Conservation (phyloP, 805 yeast genomes). For the Monosporozyma yasuniensis region DNA sequence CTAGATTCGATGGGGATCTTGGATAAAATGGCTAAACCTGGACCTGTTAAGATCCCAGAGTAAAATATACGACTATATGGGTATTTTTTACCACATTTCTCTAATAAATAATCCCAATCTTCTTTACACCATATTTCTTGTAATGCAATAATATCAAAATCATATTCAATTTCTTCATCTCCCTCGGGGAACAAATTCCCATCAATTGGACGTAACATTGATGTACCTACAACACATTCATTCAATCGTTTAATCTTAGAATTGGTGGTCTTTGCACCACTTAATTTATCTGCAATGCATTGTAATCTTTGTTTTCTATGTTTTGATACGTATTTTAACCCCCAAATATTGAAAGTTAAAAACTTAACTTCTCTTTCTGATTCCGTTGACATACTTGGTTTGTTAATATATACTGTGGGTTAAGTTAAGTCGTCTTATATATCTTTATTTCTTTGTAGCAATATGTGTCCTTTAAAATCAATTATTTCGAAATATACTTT, state of each 20-base stretch:
- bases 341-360: constrained; percentile 80
- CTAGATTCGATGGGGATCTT: constrained; percentile 75
- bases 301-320: constrained; percentile 51
- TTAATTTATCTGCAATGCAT: constrained; percentile 65
- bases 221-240: background rate
- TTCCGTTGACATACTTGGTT: background rate
- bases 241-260: background rate
- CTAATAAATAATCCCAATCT: constrained; percentile 65
- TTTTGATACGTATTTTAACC: constrained; percentile 77
- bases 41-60: constrained; percentile 85
- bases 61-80: constrained; percentile 65
- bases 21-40: constrained; percentile 81
- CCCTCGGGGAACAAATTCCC: constrained; percentile 12
- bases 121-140: constrained; percentile 89
- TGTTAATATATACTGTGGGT: background rate
- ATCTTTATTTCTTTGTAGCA: background rate
- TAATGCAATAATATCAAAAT: constrained; percentile 80
- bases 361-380: constrained; percentile 32
- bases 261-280: constrained; percentile 19
- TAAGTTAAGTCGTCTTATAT: background rate
- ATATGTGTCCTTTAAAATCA: background rate
- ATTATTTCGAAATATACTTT: background rate
- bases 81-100: constrained; percentile 36
- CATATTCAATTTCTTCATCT: constrained; percentile 1
- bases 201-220: background rate